Base-by-base conservation (phyloP, 2,329 filamentous ascomycete genomes). In the Fusarium pseudograminearum region DNA sequence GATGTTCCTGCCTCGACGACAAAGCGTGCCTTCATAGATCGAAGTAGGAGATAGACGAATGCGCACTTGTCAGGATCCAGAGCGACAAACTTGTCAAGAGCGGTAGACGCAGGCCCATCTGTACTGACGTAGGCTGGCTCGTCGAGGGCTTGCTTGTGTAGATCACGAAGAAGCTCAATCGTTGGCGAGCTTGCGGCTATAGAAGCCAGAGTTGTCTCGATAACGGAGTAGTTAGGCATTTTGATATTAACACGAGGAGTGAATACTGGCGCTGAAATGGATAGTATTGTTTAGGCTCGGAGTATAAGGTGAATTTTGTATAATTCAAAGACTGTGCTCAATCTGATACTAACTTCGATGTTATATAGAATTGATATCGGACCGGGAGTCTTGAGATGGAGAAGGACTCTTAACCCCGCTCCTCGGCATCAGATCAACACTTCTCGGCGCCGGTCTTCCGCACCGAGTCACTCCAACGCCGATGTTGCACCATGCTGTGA, bases 1-100 rank as follows among this genome's bases (percentile, higher is more conserved):
- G 83, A 86, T 1, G 88, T 90, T 2, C 88, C 88, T 0, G 86
- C 87, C 72, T 90, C 88, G 38, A 90, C 83, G 24, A 89, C 78
- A 42, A 82, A 82, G 3, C 78, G 79, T 1, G 87, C 87, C 3
- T 82, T 80, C 12, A 77, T 84, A 14, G 82, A 79, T 5, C 82
- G 81, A 4, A 83, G 73, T 1, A 90, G 79, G 20, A 85, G 83
- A 74, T 90, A 90, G 3, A 87, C 77, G 40, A 89, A 81, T 5
- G 83, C 79, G 69, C 83, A 86, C 74, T 90, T 90, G 73, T 89
- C 86, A 11, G 81, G 77, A 38, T 89, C 87, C 3, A 90, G 80
- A 0, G 86, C 86, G 54, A 90, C 84, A 73, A 89, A 89, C 71
- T 86, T 87, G 73, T 88, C 85, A 22, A 73, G 55, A 18, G 71